Evolutionary conservation across 257 asterid species (phyloP), one percentile per base, ranked within the genome.

Genomic region (Prunella vulgaris): DNA sequence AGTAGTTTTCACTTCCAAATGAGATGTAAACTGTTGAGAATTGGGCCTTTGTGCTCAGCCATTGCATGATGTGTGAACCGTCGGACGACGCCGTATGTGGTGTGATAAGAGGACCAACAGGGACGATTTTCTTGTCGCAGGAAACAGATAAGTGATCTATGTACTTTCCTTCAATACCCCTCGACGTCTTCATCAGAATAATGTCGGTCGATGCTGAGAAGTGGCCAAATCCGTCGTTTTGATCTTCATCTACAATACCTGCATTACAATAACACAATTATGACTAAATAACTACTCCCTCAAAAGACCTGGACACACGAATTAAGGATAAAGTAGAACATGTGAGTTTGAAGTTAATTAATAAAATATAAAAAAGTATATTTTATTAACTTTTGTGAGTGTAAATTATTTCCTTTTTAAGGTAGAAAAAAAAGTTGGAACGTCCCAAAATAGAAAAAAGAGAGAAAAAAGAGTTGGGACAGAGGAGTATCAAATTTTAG

Each of bases 1-100:
- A n/a, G n/a, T n/a, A n/a, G n/a, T n/a, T n/a, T n/a, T n/a, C n/a
- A 38, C 86, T 81, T 7, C 88, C 88, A 69, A 78, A 78, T 0
- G 88, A 76, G 68, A 81, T 78, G 62, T 56, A 78, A 17, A 84
- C 74, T 1, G 79, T 74, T 2, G 88, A 84, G 22, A 51, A 30
- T 10, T 10, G 53, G 4, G 9, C 37, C 49, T 76, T 81, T 33
- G 30, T 60, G 57, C 65, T 61, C 49, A 84, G 9, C 88, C 86
- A 81, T 35, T 79, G 14, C 60, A 79, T 49, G 77, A 79, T 76
- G 28, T 12, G 40, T 8, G 66, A 17, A 9, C 40, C 63, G 3
- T 51, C 63, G 3, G 0, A 18, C 67, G n/a, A 3, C 7, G 8
- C 28, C 71, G 32, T 38, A 10, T 32, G 2, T 10, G 74, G 71